Conservation (phyloP, 2,329 filamentous ascomycete species). For the Colletotrichum limetticola region DNA sequence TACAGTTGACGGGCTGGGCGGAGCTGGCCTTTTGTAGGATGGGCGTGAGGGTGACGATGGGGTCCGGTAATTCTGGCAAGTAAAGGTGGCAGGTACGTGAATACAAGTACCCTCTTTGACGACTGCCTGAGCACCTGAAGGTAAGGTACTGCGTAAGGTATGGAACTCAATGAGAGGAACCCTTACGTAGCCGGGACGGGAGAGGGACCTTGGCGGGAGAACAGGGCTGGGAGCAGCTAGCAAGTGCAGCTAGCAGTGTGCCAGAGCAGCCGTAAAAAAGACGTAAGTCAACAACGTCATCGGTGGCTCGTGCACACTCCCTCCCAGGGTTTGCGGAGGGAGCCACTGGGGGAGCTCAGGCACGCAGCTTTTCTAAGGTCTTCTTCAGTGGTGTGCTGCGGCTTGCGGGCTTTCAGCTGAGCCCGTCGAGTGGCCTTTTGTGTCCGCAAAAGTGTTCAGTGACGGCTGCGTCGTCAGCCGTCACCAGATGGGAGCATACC, state of each 20-base stretch:
- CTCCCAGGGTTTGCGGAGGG: background rate
- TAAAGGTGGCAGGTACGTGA: constrained; percentile 31
- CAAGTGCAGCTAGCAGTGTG: background rate
- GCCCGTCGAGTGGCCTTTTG: background rate
- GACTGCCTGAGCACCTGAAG: background rate
- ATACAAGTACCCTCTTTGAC: background rate
- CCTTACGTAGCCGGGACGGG: constrained; percentile 19
- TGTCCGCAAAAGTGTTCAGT: background rate
- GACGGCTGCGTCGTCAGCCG: background rate
- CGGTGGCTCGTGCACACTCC: constrained; percentile 33
- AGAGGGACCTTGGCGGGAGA: constrained; percentile 18
- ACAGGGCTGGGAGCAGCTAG: background rate
- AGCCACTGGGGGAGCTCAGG: constrained; percentile 2
- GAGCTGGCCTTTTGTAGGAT: constrained; percentile 36
- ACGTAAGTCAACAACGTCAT: constrained; percentile 38
- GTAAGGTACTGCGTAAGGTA: background rate
- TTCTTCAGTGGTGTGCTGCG: constrained; percentile 3
- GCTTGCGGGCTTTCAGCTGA: background rate
- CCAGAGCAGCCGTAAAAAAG: constrained; percentile 5
- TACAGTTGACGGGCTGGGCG: constrained; percentile 11
- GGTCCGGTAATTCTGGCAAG: constrained; percentile 11
- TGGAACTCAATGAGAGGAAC: background rate
- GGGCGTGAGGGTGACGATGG: constrained; percentile 34
- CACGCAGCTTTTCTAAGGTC: background rate
- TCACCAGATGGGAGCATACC: background rate